These are phyloP conservation scores for Penicillium frequentans DNA, from an alignment of 2,329 filamentous ascomycete species.

Conservation along the genomic window DNA sequence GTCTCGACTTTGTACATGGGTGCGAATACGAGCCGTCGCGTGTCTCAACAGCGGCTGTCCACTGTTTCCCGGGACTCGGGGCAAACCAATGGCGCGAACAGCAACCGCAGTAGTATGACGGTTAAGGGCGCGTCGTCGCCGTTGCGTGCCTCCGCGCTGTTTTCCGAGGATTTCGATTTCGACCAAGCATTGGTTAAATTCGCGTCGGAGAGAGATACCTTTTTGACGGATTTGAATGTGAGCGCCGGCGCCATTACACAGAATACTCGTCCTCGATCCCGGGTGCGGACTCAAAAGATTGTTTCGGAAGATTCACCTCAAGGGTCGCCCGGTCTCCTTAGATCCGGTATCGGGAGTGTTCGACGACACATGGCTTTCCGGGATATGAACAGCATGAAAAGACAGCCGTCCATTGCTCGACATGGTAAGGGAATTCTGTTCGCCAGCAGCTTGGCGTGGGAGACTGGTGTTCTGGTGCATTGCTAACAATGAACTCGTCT, in stretches of 20 bases:
- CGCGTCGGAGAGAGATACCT: conserved; percentile 89
- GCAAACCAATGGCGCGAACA: conserved; percentile 50
- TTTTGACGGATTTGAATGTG: conserved; percentile 88
- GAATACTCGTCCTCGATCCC: conserved; percentile 66
- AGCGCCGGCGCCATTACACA: conserved; percentile 78
- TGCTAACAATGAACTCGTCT: conserved; percentile 11
- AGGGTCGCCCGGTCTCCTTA: conserved; percentile 45
- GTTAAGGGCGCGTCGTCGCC: conserved; percentile 49
- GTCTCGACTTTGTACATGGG: conserved; percentile 31
- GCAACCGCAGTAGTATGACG: conserved; percentile 65
- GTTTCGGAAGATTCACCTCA: conserved; percentile 66
- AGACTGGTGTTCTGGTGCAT: neutral
- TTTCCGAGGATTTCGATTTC: conserved; percentile 78
- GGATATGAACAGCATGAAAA: conserved; percentile 93
- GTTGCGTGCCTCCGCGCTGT: conserved; percentile 33
- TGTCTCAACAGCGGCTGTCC: conserved; percentile 46
- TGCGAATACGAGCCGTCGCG: conserved; percentile 27
- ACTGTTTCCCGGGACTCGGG: conserved; percentile 52
- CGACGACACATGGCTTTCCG: conserved; percentile 87
- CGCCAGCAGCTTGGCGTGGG: neutral
- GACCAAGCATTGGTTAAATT: conserved; percentile 93
- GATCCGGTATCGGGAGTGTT: conserved; percentile 76
- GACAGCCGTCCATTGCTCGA: conserved; percentile 74
- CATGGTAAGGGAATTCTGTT: conserved; percentile 58
- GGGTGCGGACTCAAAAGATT: conserved; percentile 79